These are phyloP conservation scores for Amanita pallidorosea DNA, from an alignment of 768 basidiomycete species.

Conservation along the genomic window DNA sequence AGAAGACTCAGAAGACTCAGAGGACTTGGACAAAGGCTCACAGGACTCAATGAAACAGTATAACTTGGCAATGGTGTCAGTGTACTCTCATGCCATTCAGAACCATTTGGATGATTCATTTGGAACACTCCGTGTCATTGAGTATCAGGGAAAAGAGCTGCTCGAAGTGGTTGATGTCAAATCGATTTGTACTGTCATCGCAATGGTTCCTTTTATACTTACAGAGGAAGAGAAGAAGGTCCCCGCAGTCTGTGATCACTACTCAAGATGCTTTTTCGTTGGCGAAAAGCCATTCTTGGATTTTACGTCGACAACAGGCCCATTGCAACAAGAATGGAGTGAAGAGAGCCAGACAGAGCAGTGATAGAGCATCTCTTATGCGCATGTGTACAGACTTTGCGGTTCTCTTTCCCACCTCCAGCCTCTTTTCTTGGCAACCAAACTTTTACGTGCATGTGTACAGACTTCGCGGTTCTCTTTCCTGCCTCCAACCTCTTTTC, in stretches of 20 bases:
- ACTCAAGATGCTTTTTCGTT: neutral
- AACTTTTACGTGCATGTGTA: no score
- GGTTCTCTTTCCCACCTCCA: no score
- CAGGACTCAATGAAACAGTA: neutral
- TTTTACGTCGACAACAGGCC: neutral
- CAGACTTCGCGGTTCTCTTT: no score
- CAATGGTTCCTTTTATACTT: neutral
- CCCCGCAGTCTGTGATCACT: neutral
- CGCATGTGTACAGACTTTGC: neutral
- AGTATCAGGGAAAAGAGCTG: neutral
- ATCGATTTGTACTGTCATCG: neutral
- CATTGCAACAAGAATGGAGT: no score
- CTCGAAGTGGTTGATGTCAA: neutral
- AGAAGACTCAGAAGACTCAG: neutral
- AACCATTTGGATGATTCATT: neutral
- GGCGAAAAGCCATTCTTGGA: conserved; percentile 1
- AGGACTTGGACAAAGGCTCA: no score
- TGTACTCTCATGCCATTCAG: neutral
- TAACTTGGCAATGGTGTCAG: neutral
- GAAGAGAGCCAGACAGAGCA: neutral
- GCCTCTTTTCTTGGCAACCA: no score
- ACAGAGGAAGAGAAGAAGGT: neutral
- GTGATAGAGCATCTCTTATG: neutral
- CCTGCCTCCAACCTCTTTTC: no score
- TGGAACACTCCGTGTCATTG: neutral